Evolutionary conservation across 805 yeast species (phyloP).

Genomic region (Monosporozyma unispora): DNA sequence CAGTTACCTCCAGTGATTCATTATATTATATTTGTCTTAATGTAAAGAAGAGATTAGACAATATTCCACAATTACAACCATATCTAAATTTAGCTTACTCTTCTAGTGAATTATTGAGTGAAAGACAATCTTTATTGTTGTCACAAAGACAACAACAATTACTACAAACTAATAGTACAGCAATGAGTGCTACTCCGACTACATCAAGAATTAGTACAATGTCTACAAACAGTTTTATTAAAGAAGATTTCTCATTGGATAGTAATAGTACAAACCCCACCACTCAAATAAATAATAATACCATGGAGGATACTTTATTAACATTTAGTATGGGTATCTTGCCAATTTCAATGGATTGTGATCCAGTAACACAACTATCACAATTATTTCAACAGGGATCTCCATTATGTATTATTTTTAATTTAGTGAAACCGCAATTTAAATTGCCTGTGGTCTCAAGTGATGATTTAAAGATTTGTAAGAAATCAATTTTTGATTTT

Average conservation of each 20-base stretch:
- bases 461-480: conserved; percentile 76
- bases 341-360: conserved; percentile 67
- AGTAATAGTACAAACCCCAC: conserved; percentile 12
- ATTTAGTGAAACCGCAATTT: conserved; percentile 51
- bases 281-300: conserved; percentile 7
- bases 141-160: conserved; percentile 34
- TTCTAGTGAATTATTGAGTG: conserved; percentile 60
- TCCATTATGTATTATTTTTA: conserved; percentile 79
- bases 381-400: conserved; percentile 86
- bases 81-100: conserved; percentile 55
- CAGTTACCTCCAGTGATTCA: conserved; percentile 56
- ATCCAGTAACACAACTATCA: conserved; percentile 89
- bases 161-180: conserved; percentile 5
- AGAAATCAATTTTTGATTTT: conserved; percentile 83
- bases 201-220: conserved; percentile 27
- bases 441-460: conserved; percentile 58
- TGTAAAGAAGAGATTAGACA: conserved; percentile 46
- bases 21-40: conserved; percentile 56
- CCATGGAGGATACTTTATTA: conserved; percentile 30
- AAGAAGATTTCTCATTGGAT: conserved; percentile 24
- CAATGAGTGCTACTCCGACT: conserved; percentile 9
- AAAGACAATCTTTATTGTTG: conserved; percentile 54
- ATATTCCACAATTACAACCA: conserved; percentile 59
- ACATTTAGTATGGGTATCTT: conserved; percentile 71
- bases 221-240: conserved; percentile 30